phyloP scores from a whole-genome alignment of 2,329 filamentous ascomycete species.

The Aspergillus terreus region DNA sequence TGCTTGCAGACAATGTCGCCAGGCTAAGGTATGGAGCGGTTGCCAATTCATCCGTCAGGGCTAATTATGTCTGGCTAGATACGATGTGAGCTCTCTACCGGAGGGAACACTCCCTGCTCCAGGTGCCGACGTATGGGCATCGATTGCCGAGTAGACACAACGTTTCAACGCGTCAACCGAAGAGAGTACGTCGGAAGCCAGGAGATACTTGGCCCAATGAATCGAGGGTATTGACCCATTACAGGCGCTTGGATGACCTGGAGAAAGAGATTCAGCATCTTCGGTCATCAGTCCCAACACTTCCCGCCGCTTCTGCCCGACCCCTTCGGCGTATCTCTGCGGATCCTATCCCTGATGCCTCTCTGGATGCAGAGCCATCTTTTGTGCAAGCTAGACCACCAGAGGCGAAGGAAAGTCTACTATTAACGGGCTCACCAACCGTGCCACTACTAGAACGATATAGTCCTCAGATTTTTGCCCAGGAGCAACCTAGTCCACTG shows the following conservation, averaged over 20 bases:
- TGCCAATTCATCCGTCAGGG: background rate
- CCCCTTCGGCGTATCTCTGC: background rate
- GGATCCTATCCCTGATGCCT: background rate
- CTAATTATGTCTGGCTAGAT: background rate
- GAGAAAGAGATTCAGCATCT: background rate
- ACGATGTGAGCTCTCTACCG: background rate
- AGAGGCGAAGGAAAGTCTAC: too few relatives aligned
- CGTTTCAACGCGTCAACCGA: background rate
- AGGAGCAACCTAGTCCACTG: too few relatives aligned
- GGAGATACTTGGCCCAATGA: background rate
- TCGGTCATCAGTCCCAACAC: background rate
- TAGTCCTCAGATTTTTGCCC: too few relatives aligned
- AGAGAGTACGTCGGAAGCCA: background rate
- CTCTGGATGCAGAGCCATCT: background rate
- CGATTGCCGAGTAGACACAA: background rate
- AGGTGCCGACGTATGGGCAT: background rate
- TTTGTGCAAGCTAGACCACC: background rate
- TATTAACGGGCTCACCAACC: too few relatives aligned
- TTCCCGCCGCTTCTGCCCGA: background rate
- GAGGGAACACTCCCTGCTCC: background rate
- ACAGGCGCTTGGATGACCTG: background rate
- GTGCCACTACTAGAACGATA: too few relatives aligned
- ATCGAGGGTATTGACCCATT: background rate
- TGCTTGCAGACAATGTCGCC: slow-evolving; percentile 2
- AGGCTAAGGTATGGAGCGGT: slow-evolving; percentile 1